Evolutionary conservation across 2,329 filamentous ascomycete species (phyloP), one percentile per base, ranked within the genome.

Genomic region (Penicillium sclerotiorum): DNA sequence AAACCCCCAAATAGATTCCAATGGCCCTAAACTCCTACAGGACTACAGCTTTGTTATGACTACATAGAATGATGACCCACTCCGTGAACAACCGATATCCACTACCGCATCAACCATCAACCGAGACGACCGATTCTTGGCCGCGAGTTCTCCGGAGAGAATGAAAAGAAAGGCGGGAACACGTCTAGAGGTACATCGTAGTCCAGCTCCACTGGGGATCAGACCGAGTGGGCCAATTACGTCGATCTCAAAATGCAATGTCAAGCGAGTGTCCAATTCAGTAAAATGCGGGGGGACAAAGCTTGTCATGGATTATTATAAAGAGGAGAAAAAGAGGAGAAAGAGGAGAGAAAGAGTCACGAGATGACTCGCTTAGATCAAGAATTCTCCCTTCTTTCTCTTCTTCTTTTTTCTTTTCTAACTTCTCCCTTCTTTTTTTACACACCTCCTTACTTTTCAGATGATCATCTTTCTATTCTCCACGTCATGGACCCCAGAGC

Each of bases 401-500:
- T n/a, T n/a, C n/a, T n/a, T n/a, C n/a, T n/a, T n/a, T n/a, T n/a
- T n/a, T n/a, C n/a, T n/a, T n/a, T n/a, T n/a, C n/a, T n/a, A n/a
- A n/a, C n/a, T n/a, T n/a, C n/a, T n/a, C n/a, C n/a, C n/a, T n/a
- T n/a, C n/a, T n/a, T n/a, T n/a, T n/a, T n/a, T n/a, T n/a, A n/a
- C n/a, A n/a, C n/a, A n/a, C n/a, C n/a, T n/a, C n/a, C n/a, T n/a
- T n/a, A n/a, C n/a, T n/a, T 28, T 13, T 20, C 27, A 42, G 40
- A 37, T 12, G 23, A 36, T 17, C 18, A 7, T 35, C 32, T 28
- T 43, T 17, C 11, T 36, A 22, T 42, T 39, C 40, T 48, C 52
- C 42, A 55, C 49, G 46, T 52, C 49, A 52, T 55, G 42, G 39
- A 44, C 42, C 52, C 25, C 43, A 46, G 43, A 38, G 15, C 13